Evolutionary conservation across 2,329 filamentous ascomycete species (phyloP).

Genomic region (Stachybotrys chartarum): DNA sequence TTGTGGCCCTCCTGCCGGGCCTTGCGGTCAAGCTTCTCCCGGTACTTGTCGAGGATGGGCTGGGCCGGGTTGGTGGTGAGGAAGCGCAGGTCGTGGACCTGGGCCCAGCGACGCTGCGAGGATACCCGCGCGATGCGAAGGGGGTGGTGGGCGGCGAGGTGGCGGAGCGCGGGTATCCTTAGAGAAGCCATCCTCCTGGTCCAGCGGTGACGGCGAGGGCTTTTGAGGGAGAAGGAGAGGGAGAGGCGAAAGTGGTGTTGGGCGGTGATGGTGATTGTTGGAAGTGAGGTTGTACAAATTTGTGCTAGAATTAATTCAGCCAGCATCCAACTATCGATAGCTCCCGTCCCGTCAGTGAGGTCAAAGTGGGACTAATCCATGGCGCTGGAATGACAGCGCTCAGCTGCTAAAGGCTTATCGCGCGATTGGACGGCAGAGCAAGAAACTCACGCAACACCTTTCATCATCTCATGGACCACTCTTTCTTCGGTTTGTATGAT

Average conservation of each 20-base stretch:
- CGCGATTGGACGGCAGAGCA: not conserved
- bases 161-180: conserved; percentile 40
- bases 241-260: too few relatives aligned
- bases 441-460: not conserved
- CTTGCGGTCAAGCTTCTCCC: conserved; percentile 75
- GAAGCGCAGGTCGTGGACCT: conserved; percentile 87
- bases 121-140: conserved; percentile 22
- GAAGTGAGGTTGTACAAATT: not conserved
- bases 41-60: conserved; percentile 76
- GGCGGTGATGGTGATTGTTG: too few relatives aligned
- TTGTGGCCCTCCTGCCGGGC: conserved; percentile 64
- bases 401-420: not conserved
- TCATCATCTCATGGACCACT: not conserved
- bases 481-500: not conserved
- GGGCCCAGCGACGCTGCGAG: conserved; percentile 75
- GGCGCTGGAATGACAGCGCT: not conserved
- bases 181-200: conserved; percentile 38
- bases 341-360: not conserved
- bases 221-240: not conserved
- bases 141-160: conserved; percentile 26
- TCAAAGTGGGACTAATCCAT: not conserved
- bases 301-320: too few relatives aligned
- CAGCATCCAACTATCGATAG: too few relatives aligned
- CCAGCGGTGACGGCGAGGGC: not conserved
- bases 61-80: conserved; percentile 67